Base-by-base conservation (phyloP, 192 early-diverging fungal genomes). In the Chytriomyces hyalinus region DNA sequence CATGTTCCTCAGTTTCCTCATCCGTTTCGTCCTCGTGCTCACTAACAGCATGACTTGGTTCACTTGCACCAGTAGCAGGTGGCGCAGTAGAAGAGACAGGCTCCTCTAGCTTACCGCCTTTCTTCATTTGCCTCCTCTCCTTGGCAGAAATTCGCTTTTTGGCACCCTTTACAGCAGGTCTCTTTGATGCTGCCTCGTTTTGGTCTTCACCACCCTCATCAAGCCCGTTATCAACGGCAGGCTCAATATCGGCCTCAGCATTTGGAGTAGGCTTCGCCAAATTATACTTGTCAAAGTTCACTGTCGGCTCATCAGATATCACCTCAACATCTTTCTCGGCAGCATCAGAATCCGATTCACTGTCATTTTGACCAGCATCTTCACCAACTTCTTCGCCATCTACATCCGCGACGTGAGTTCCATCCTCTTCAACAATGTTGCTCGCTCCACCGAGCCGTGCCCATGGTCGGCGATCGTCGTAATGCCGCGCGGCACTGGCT, bases 91-190 rank as follows among this genome's bases (percentile, higher is more conserved):
- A 60, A 28, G 72, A 53, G 47, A 78, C 67, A n/a, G 78, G 75
- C 47, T 79, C 71, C 7, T 65, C 24, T 36, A 77, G 11, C 1
- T 26, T 26, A 65, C 10, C 82, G 36, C 85, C 82, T 78, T 94
- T 97, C 76, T 92, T 93, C 84, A 92, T 76, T 45, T 92, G 83
- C 26, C 94, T 90, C 6, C 95, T 90, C 86, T 96, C 92, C 84
- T 94, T 97, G 13, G 94, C 95, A 6, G 93, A 89, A 5, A 94
- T 11, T 4, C 80, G 73, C 49, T 80, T 83, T 50, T 71, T 61
- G n/a, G 80, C 78, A 2, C 15, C 50, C 4, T n/a, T 64, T 6
- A 17, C 24, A 13, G 15, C 20, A 17, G 70, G 44, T 64, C 17
- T 59, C 17, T 20, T 46, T 70, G 17, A 15, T 15, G 44, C 2